phyloP scores from a whole-genome alignment of 306 rosid genomes.

The Cicer arietinum region DNA sequence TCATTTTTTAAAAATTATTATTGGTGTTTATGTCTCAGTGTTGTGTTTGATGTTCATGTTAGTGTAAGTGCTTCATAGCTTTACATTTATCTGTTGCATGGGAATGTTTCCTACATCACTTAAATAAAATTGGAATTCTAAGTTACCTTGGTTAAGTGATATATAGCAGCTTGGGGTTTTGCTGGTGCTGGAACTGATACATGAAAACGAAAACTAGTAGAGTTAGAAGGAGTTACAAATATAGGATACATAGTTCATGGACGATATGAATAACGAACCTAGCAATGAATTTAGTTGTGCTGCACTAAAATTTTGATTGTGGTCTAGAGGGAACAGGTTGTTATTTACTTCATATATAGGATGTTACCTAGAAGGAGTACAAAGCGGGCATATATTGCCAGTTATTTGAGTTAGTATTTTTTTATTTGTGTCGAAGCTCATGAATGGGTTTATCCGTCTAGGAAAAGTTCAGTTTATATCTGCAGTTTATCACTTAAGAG shows the following conservation, averaged over 20 bases:
- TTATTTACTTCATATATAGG: background rate
- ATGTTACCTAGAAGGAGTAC: slow-evolving; percentile 7
- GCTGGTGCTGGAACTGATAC: slow-evolving; percentile 3
- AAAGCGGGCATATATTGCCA: slow-evolving; percentile 16
- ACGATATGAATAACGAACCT: slow-evolving; percentile 27
- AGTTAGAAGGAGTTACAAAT: slow-evolving; percentile 8
- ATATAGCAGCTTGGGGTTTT: background rate
- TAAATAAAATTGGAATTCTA: slow-evolving; percentile 8
- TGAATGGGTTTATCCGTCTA: background rate
- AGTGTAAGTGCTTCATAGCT: too few species aligned
- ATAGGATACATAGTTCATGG: slow-evolving; percentile 5
- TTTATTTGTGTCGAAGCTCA: background rate
- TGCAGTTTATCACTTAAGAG: background rate
- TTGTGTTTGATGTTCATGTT: too few species aligned
- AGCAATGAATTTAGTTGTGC: slow-evolving; percentile 24
- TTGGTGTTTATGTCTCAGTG: too few species aligned
- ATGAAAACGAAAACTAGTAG: slow-evolving; percentile 13
- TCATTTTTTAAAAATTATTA: too few species aligned
- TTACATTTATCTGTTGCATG: background rate
- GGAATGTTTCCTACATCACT: too few species aligned
- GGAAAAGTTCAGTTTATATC: slow-evolving; percentile 13
- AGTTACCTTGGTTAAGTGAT: slow-evolving; percentile 2
- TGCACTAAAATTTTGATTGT: slow-evolving; percentile 4
- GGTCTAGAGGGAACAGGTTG: slow-evolving; percentile 26
- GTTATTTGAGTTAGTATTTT: background rate